These are phyloP conservation scores for Dactylella cylindrospora DNA, from an alignment of 2,329 filamentous ascomycete species.

Conservation along the genomic window DNA sequence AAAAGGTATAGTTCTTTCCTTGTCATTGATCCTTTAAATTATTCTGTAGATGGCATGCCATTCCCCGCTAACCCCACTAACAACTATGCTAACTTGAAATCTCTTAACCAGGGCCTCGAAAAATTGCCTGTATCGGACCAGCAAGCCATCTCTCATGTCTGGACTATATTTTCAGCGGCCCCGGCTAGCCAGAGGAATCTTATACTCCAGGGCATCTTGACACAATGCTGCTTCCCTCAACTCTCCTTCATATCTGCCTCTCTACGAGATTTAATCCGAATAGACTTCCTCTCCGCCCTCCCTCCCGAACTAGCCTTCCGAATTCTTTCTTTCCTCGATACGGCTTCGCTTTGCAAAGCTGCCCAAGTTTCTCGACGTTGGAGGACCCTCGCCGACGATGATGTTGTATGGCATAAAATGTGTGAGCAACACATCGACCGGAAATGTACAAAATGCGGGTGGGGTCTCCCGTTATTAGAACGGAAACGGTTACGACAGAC, in stretches of 20 bases:
- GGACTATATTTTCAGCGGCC: slow-evolving; percentile 95
- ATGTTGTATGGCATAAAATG: slow-evolving; percentile 97
- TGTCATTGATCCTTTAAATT: neutral
- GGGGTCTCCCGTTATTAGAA: slow-evolving; percentile 87
- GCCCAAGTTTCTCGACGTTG: slow-evolving; percentile 89
- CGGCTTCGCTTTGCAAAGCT: slow-evolving; percentile 89
- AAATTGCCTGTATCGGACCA: slow-evolving; percentile 80
- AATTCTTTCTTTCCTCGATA: slow-evolving; percentile 89
- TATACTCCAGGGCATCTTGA: slow-evolving; percentile 93
- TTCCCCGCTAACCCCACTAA: neutral
- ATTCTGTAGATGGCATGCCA: slow-evolving; percentile 6
- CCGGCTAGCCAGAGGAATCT: slow-evolving; percentile 90
- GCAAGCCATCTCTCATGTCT: slow-evolving; percentile 94
- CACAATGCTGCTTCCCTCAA: slow-evolving; percentile 96
- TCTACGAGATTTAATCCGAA: slow-evolving; percentile 91
- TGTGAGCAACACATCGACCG: slow-evolving; percentile 95
- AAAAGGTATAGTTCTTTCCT: slow-evolving; percentile 63
- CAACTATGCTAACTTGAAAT: slow-evolving; percentile 7
- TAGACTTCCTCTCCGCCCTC: slow-evolving; percentile 88
- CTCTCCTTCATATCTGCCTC: slow-evolving; percentile 88
- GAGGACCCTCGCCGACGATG: slow-evolving; percentile 89
- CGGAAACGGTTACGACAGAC: slow-evolving; percentile 83
- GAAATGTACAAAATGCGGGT: slow-evolving; percentile 92
- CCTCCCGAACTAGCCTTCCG: slow-evolving; percentile 90
- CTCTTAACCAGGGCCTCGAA: slow-evolving; percentile 69